Conservation (phyloP, 2,329 filamentous ascomycete genomes). For the Calonectria honghensis region DNA sequence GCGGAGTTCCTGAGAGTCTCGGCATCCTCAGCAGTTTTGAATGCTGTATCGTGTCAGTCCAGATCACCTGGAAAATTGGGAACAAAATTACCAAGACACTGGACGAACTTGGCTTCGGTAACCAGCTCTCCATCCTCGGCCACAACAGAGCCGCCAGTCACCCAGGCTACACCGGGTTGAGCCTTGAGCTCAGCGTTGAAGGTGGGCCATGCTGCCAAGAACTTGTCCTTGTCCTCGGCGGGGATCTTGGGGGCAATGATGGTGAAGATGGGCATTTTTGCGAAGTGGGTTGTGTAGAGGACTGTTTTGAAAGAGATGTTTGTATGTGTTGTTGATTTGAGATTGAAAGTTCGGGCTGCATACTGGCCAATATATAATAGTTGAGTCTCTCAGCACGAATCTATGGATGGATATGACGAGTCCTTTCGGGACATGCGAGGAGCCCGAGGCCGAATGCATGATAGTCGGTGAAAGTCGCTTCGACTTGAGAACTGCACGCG, state of each 20-base stretch:
- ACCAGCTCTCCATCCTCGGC: constrained; percentile 30
- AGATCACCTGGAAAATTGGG: no score
- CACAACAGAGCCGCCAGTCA: constrained; percentile 26
- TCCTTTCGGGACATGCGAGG: not conserved
- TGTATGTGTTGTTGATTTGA: not conserved
- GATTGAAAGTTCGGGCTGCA: not conserved
- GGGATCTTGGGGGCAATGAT: constrained; percentile 35
- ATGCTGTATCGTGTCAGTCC: constrained; percentile 13
- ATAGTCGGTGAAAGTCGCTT: not conserved
- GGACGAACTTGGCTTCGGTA: constrained; percentile 36
- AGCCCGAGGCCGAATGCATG: not conserved
- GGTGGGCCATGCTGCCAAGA: constrained; percentile 36
- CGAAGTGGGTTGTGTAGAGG: not conserved
- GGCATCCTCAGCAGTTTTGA: constrained; percentile 30
- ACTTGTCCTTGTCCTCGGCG: constrained; percentile 35
- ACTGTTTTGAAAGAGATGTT: not conserved
- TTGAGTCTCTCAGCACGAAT: not conserved
- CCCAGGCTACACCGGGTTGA: constrained; percentile 36
- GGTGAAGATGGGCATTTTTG: constrained; percentile 40
- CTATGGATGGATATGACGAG: not conserved
- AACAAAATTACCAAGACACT: constrained; percentile 31
- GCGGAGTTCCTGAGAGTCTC: constrained; percentile 22
- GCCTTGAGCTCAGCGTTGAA: constrained; percentile 31
- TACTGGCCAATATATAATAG: not conserved
- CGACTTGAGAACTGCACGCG: not conserved